Evolutionary conservation across 805 yeast genomes (phyloP).

Genomic region (Candida parachauliodes): DNA sequence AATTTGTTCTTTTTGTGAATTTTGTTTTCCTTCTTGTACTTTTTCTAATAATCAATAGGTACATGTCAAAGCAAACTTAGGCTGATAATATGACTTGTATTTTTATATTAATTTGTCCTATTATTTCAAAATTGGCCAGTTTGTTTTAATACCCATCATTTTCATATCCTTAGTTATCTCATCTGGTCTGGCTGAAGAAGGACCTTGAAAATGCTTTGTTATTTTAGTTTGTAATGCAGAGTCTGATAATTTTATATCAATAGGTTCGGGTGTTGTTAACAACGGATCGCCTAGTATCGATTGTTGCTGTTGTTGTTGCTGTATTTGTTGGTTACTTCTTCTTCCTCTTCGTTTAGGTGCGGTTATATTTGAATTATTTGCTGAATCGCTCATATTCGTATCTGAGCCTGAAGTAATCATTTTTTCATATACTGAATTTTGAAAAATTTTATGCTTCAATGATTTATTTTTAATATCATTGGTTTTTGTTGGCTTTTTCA

Average conservation of each 20-base stretch:
- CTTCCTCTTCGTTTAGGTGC: constrained; percentile 36
- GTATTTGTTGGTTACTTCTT: constrained; percentile 11
- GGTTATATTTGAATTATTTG: constrained; percentile 11
- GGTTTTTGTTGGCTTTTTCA: constrained; percentile 7
- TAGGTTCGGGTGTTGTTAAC: constrained; percentile 6
- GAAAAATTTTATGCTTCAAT: constrained; percentile 38
- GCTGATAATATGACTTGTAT: no score
- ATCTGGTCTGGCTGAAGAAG: constrained; percentile 30
- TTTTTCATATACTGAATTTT: constrained; percentile 34
- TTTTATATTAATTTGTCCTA: no score
- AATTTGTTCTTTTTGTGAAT: no score
- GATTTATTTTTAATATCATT: constrained; percentile 12
- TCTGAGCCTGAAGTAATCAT: constrained; percentile 39
- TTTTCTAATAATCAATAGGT: no score
- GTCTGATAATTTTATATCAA: constrained; percentile 27
- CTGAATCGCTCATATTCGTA: constrained; percentile 23
- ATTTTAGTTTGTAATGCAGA: constrained; percentile 38
- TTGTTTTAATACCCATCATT: constrained; percentile 31
- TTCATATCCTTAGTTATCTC: constrained; percentile 35
- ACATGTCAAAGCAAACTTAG: no score
- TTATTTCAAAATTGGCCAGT: no score
- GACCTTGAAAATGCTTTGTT: constrained; percentile 41
- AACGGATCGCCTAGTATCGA: constrained; percentile 6
- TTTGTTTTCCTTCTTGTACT: no score
- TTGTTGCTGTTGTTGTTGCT: not conserved